Conservation (phyloP, 306 rosid species). For the Trifolium subterraneum region DNA sequence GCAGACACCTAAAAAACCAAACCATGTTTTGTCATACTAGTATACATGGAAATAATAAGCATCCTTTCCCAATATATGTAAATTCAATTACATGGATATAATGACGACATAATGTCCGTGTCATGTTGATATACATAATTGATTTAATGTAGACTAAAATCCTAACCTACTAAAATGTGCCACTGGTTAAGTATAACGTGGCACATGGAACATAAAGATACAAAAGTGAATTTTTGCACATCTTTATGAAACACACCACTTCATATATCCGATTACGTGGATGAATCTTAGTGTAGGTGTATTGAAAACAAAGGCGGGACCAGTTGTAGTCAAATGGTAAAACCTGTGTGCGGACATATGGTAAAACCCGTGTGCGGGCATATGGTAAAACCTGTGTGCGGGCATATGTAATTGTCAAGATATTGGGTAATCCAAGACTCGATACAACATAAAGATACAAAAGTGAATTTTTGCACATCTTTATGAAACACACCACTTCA, state of each 20-base stretch:
- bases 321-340: not conserved
- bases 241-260: conserved; percentile 7
- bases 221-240: not conserved
- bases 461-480: not conserved
- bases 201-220: conserved; percentile 12
- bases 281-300: conserved; percentile 8
- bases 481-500: not conserved
- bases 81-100: not conserved
- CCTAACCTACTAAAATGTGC: conserved; percentile 27
- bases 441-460: conserved; percentile 14
- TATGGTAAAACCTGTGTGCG: not conserved
- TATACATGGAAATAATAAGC: not conserved
- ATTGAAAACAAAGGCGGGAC: conserved; percentile 7
- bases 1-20: conserved; percentile 3
- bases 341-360: not conserved
- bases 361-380: not conserved
- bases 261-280: not conserved
- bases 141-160: conserved; percentile 19
- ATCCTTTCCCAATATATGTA: not conserved
- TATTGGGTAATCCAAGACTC: not conserved
- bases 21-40: conserved; percentile 23
- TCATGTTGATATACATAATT: conserved; percentile 5
- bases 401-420: not conserved
- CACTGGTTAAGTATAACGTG: not conserved
- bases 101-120: not conserved